A percentile compares a stretch with the other conserved stretches of the same genome.
These are phyloP conservation scores for Fusarium denticulatum DNA, from an alignment of 2,329 filamentous ascomycete species.

Conservation along the genomic window DNA sequence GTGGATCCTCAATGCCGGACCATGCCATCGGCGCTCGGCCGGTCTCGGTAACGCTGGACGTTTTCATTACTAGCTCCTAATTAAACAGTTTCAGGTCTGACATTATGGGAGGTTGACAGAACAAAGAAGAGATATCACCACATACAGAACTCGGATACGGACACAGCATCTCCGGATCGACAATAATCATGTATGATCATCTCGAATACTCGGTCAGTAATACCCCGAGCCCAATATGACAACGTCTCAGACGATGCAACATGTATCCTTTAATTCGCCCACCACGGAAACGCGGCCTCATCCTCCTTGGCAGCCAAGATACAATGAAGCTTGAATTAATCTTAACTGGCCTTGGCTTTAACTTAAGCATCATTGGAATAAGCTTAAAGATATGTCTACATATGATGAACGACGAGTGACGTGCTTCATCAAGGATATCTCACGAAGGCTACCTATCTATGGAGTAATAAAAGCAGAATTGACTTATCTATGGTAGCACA, in stretches of 20 bases:
- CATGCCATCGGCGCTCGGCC: background rate
- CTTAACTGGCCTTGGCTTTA: background rate
- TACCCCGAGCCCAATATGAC: background rate
- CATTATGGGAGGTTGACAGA: background rate
- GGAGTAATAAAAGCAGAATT: background rate
- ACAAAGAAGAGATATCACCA: background rate
- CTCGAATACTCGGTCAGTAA: background rate
- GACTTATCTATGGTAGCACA: background rate
- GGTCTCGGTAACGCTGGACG: background rate
- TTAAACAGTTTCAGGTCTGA: background rate
- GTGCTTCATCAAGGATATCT: background rate
- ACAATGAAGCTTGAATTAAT: background rate
- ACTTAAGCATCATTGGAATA: constrained; percentile 1
- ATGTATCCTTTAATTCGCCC: constrained; percentile 15
- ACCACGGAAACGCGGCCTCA: constrained; percentile 2
- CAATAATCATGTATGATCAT: background rate
- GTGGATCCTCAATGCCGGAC: constrained; percentile 6
- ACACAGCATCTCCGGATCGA: background rate
- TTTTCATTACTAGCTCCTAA: background rate
- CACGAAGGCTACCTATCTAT: background rate
- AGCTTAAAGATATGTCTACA: background rate
- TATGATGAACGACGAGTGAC: background rate
- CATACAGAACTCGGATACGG: background rate
- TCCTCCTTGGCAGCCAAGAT: constrained; percentile 1
- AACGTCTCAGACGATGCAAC: background rate